Evolutionary conservation across 495 filamentous ascomycete species (phyloP).

Genomic region (Chaetomium tenue): DNA sequence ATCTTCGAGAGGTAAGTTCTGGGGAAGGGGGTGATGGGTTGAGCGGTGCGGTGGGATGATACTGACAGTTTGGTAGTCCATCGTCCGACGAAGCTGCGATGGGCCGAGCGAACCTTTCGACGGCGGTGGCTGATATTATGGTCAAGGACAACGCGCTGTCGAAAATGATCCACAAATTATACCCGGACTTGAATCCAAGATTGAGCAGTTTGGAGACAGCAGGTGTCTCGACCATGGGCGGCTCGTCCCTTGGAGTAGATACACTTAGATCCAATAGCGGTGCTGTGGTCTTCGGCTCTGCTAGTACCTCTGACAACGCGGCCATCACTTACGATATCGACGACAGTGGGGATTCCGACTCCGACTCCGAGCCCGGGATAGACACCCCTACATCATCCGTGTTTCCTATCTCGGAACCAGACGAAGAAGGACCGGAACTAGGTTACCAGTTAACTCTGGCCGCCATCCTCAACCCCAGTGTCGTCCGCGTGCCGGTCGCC

Average conservation of each 20-base stretch:
- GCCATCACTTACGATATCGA: not conserved
- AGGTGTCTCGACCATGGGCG: not conserved
- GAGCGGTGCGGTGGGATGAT: not conserved
- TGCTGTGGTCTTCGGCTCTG: not conserved
- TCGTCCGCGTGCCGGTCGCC: conserved; percentile 6
- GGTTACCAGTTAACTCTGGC: not conserved
- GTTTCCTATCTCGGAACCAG: not conserved
- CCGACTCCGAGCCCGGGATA: not conserved
- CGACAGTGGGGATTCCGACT: conserved; percentile 9
- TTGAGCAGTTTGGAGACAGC: not conserved
- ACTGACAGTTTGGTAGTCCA: not conserved
- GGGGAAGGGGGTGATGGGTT: not conserved
- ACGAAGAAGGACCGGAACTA: not conserved
- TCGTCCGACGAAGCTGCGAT: not conserved
- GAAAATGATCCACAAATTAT: not conserved
- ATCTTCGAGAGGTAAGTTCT: conserved; percentile 6
- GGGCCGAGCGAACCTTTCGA: not conserved
- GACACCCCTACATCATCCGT: conserved; percentile 1
- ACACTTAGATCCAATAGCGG: not conserved
- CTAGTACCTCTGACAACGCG: not conserved
- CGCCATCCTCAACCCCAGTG: not conserved
- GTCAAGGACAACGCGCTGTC: conserved; percentile 1
- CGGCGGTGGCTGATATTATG: not conserved
- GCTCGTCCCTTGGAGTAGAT: not conserved
- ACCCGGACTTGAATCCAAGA: not conserved